phyloP scores from a whole-genome alignment of 768 basidiomycete species.

The Boletales sp. region DNA sequence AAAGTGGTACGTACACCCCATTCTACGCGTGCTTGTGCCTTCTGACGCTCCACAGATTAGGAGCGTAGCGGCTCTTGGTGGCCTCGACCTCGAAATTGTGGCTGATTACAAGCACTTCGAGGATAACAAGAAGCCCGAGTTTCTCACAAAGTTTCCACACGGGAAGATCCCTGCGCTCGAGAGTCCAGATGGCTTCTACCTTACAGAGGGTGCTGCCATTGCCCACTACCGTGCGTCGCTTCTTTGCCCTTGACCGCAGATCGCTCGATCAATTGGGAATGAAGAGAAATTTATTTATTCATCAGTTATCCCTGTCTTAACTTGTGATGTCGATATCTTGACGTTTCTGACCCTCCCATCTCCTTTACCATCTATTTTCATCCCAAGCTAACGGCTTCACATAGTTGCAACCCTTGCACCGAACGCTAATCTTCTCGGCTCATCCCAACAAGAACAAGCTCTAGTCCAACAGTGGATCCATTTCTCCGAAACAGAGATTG shows the following conservation, averaged over 20 bases:
- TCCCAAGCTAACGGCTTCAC: conserved; percentile 12
- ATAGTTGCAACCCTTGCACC: conserved; percentile 75
- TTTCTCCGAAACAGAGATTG: conserved; percentile 67
- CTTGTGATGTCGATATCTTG: conserved; percentile 46
- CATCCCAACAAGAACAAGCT: conserved; percentile 61
- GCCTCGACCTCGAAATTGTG: conserved; percentile 53
- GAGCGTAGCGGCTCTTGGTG: conserved; percentile 58
- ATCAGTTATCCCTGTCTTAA: conserved; percentile 79
- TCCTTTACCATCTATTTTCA: conserved; percentile 7
- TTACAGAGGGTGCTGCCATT: conserved; percentile 78
- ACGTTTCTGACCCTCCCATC: conserved; percentile 7
- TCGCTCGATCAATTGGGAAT: conserved; percentile 13
- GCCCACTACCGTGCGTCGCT: conserved; percentile 80
- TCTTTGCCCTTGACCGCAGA: conserved; percentile 5
- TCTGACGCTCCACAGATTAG: conserved; percentile 36
- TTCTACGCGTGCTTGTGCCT: background rate
- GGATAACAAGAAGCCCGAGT: conserved; percentile 70
- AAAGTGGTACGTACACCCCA: conserved; percentile 39
- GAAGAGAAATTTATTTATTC: conserved; percentile 29
- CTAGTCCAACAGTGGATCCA: conserved; percentile 84
- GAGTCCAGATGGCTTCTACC: conserved; percentile 67
- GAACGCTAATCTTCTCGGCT: conserved; percentile 76
- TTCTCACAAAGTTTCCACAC: conserved; percentile 69
- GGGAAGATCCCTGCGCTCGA: conserved; percentile 88
- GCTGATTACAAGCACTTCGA: conserved; percentile 54